phyloP scores from a whole-genome alignment of 2,329 filamentous ascomycete genomes.

The Pseudofabraea citricarpa region DNA sequence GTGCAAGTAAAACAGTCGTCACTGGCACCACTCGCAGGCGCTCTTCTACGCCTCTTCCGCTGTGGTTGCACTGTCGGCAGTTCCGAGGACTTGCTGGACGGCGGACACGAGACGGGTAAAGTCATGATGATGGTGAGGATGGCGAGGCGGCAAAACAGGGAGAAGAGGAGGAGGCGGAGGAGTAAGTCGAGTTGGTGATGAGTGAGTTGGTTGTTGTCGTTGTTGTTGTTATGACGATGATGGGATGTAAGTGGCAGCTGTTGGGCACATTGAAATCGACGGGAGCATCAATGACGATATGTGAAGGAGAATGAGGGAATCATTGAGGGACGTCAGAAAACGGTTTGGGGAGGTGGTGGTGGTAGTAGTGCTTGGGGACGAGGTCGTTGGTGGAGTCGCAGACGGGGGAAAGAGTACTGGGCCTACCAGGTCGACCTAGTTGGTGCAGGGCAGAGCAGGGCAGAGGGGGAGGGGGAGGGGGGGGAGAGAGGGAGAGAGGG shows the following conservation, averaged over 20 bases:
- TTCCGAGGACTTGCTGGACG: conserved; percentile 18
- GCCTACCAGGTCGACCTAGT: no score
- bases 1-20: conserved; percentile 95
- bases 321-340: not conserved
- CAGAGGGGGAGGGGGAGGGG: no score
- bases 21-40: conserved; percentile 80
- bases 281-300: not conserved
- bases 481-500: no score
- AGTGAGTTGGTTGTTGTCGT: not conserved
- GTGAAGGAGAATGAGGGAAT: not conserved
- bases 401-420: no score
- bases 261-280: not conserved
- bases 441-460: no score
- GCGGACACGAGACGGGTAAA: conserved; percentile 27
- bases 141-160: not conserved
- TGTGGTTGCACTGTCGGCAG: conserved; percentile 24
- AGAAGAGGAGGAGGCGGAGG: not conserved
- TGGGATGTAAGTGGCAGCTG: no score
- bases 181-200: not conserved
- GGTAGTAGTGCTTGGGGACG: not conserved
- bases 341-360: not conserved
- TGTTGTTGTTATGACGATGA: not conserved
- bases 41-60: conserved; percentile 73
- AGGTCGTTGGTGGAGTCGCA: not conserved
- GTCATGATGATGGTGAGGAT: conserved; percentile 21